Conservation (phyloP, 768 basidiomycete genomes). For the Sistotremastrum niveocremeum region DNA sequence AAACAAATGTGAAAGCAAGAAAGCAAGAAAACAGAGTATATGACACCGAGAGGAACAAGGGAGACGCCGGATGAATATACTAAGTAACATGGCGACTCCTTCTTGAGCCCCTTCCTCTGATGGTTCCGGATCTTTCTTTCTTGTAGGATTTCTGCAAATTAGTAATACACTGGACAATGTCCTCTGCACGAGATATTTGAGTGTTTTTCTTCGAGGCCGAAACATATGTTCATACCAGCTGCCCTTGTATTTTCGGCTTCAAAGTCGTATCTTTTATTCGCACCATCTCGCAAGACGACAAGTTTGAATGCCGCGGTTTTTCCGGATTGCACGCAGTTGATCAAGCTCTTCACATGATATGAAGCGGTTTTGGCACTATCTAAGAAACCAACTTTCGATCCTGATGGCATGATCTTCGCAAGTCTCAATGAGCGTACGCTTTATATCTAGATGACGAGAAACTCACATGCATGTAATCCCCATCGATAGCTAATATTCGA, state of each 20-base stretch:
- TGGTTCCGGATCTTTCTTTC: too few species aligned
- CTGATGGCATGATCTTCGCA: constrained; percentile 72
- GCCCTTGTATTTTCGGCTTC: constrained; percentile 80
- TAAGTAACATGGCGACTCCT: too few species aligned
- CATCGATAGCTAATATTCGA: constrained; percentile 86
- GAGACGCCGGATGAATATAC: too few species aligned
- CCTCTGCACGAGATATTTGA: too few species aligned
- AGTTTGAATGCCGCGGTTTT: constrained; percentile 85
- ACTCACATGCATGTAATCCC: constrained; percentile 79
- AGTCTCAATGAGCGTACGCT: constrained; percentile 5
- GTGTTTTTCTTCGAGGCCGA: not conserved
- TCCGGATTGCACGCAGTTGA: constrained; percentile 68
- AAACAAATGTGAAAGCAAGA: too few species aligned
- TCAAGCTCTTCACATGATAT: constrained; percentile 82
- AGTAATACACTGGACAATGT: too few species aligned
- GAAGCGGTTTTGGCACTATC: constrained; percentile 85
- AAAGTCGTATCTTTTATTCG: constrained; percentile 90
- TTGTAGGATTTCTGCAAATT: too few species aligned
- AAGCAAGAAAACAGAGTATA: too few species aligned
- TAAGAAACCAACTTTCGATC: constrained; percentile 67
- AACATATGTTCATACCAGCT: constrained; percentile 42
- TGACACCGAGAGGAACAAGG: too few species aligned
- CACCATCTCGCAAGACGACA: constrained; percentile 54
- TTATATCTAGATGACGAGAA: not conserved
- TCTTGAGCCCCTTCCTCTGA: too few species aligned